Evolutionary conservation across 495 filamentous ascomycete genomes (phyloP).

Genomic region (Monascus purpureus): DNA sequence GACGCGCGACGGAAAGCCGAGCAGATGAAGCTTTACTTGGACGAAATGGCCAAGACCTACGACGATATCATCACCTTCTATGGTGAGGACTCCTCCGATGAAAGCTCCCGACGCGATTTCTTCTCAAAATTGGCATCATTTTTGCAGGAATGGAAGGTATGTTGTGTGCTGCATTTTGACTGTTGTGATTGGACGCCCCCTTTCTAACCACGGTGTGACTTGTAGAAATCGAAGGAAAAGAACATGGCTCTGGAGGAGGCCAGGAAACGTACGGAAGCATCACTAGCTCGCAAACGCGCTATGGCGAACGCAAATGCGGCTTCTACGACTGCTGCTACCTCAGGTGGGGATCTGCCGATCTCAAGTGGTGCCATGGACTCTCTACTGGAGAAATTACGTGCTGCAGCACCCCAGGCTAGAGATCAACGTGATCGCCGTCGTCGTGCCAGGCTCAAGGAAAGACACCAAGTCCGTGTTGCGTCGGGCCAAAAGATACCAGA

Average conservation of each 20-base stretch:
- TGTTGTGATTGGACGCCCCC: neutral
- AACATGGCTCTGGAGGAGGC: slow-evolving; percentile 74
- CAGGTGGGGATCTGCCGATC: slow-evolving; percentile 32
- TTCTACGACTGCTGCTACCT: slow-evolving; percentile 28
- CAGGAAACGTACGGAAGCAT: slow-evolving; percentile 70
- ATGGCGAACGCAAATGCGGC: slow-evolving; percentile 30
- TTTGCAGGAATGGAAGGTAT: slow-evolving; percentile 80
- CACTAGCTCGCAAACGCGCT: slow-evolving; percentile 76
- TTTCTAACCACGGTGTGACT: slow-evolving; percentile 1
- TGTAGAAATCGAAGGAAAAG: slow-evolving; percentile 77
- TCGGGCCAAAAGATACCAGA: slow-evolving; percentile 77
- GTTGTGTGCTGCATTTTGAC: slow-evolving; percentile 8
- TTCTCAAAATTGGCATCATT: slow-evolving; percentile 90
- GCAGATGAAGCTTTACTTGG: slow-evolving; percentile 85
- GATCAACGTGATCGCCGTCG: slow-evolving; percentile 81
- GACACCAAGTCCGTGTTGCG: slow-evolving; percentile 83
- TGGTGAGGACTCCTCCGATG: slow-evolving; percentile 84
- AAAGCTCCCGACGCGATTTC: slow-evolving; percentile 91
- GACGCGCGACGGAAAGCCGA: slow-evolving; percentile 92
- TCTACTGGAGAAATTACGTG: slow-evolving; percentile 88
- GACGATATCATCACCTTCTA: slow-evolving; percentile 96
- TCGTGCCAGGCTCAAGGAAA: slow-evolving; percentile 73
- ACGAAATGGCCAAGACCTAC: slow-evolving; percentile 82
- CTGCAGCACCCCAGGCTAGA: slow-evolving; percentile 76
- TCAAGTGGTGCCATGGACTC: slow-evolving; percentile 90